These are phyloP conservation scores for Russula griseocarnosa DNA, from an alignment of 768 basidiomycete genomes.

Conservation along the genomic window DNA sequence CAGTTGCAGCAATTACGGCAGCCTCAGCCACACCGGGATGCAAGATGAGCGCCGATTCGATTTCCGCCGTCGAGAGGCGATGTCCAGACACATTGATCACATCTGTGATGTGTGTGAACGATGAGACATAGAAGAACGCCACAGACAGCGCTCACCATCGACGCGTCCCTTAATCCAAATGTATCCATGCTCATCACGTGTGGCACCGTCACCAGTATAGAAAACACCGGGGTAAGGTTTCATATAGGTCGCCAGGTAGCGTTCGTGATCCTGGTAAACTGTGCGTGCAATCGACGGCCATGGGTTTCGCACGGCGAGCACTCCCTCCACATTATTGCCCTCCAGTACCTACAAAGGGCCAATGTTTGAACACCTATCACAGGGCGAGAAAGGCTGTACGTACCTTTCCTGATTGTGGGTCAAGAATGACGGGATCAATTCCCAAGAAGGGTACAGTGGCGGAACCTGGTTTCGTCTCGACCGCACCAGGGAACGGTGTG, in stretches of 20 bases:
- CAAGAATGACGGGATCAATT: conserved; percentile 82
- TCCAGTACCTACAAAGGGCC: conserved; percentile 46
- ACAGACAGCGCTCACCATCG: conserved; percentile 57
- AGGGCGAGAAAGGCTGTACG: conserved; percentile 28
- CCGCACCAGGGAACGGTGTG: conserved; percentile 93
- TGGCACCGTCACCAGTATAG: conserved; percentile 98
- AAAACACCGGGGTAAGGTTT: conserved; percentile 86
- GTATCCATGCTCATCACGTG: conserved; percentile 91
- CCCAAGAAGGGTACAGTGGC: conserved; percentile 99
- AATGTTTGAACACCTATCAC: background rate
- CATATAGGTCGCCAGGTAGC: conserved; percentile 78
- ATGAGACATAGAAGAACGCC: conserved; percentile 3
- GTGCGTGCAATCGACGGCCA: conserved; percentile 97
- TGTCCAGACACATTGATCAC: conserved; percentile 99
- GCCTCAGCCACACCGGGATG: conserved; percentile 97
- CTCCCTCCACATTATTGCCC: conserved; percentile 87
- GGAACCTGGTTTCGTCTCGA: conserved; percentile 92
- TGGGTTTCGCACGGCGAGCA: conserved; percentile 76
- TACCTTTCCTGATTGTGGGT: conserved; percentile 72
- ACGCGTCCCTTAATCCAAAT: conserved; percentile 98
- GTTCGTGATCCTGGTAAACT: conserved; percentile 87
- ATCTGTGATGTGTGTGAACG: conserved; percentile 44
- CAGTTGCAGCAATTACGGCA: conserved; percentile 82
- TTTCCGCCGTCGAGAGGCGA: conserved; percentile 94
- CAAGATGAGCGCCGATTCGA: conserved; percentile 92